Percentiles rank a stretch among this genome's conserved stretches.
Conservation (phyloP, 345 rosid genomes). For the Acer campestre region DNA sequence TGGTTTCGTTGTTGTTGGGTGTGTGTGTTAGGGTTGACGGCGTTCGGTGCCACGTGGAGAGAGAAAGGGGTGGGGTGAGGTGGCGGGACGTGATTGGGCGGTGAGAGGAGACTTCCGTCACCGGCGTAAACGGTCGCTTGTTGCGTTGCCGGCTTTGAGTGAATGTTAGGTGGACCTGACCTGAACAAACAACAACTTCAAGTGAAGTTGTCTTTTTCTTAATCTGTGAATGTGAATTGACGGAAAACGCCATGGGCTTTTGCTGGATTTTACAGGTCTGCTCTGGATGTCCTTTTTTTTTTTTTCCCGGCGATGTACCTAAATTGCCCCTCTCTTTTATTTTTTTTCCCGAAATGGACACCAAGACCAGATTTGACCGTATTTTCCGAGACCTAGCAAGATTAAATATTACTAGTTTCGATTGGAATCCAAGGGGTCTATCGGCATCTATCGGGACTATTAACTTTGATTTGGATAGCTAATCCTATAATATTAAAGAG, state of each 20-base stretch:
- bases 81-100: constrained; percentile 41
- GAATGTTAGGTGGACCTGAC: constrained; percentile 21
- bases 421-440: no score
- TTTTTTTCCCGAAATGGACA: neutral
- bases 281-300: neutral
- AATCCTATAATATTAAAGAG: no score
- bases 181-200: neutral
- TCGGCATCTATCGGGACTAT: no score
- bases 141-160: constrained; percentile 41
- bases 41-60: constrained; percentile 72
- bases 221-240: constrained; percentile 30
- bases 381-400: no score
- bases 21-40: constrained; percentile 41
- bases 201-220: neutral
- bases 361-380: no score
- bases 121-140: constrained; percentile 37
- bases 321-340: neutral
- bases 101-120: constrained; percentile 37
- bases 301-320: constrained; percentile 11
- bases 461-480: no score
- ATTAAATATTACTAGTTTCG: no score
- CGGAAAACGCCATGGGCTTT: constrained; percentile 44
- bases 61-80: constrained; percentile 24
- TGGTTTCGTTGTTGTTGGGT: neutral
- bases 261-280: constrained; percentile 28